Percentiles rank a stretch among this genome's conserved stretches.
These are phyloP conservation scores for Aegilops tauschii DNA, from an alignment of 176 grass and related monocot species.

Conservation along the genomic window DNA sequence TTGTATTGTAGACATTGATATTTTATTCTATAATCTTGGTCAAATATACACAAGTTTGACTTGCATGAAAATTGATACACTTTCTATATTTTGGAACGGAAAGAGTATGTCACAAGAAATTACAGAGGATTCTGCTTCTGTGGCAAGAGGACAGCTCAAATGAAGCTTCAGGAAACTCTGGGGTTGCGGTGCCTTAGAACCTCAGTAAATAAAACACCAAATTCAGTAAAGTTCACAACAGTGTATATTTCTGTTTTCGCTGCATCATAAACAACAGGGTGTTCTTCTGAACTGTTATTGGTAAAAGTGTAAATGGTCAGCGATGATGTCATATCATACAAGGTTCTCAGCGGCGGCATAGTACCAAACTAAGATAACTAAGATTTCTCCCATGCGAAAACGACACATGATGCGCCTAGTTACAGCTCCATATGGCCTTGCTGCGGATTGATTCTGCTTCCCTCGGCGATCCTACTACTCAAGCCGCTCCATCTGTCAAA, in stretches of 20 bases:
- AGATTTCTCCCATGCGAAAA: background rate
- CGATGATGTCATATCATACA: background rate
- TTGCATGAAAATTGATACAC: too few relatives aligned
- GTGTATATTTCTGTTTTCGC: background rate
- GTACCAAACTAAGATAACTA: background rate
- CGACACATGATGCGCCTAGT: background rate
- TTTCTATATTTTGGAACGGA: too few relatives aligned
- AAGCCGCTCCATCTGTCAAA: conserved; percentile 58
- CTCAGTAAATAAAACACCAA: too few relatives aligned
- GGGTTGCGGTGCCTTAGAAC: too few relatives aligned
- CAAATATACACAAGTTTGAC: too few relatives aligned
- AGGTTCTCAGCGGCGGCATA: background rate
- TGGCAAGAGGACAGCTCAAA: too few relatives aligned
- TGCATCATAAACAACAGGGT: background rate
- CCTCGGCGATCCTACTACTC: conserved; percentile 15
- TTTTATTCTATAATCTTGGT: too few relatives aligned
- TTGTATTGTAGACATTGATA: too few relatives aligned
- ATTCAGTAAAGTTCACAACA: background rate
- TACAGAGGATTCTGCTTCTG: too few relatives aligned
- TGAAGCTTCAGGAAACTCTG: too few relatives aligned
- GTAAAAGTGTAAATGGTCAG: background rate
- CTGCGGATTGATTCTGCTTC: background rate
- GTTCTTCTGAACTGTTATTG: background rate
- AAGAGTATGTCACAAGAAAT: too few relatives aligned
- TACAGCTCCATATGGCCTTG: background rate